These are phyloP conservation scores for Oryza longistaminata DNA, from an alignment of 176 grass and related monocot species.

Conservation along the genomic window DNA sequence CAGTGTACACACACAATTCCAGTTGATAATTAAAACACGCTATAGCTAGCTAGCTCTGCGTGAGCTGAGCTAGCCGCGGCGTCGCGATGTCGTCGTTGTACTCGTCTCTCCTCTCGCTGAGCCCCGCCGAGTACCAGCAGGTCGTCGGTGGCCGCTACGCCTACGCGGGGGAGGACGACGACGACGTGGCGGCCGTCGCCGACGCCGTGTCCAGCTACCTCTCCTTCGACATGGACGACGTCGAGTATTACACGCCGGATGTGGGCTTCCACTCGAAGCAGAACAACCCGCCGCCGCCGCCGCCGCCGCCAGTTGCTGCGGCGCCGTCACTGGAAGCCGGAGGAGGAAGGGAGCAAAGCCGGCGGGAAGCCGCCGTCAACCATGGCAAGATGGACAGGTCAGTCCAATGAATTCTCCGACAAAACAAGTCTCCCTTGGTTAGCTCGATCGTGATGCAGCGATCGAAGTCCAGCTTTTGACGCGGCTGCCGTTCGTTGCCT, in stretches of 20 bases:
- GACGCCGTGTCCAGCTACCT: constrained; percentile 28
- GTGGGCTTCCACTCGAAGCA: not conserved
- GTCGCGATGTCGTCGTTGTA: constrained; percentile 39
- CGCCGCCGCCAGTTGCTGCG: not conserved
- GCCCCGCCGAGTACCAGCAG: not conserved
- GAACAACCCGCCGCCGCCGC: not conserved
- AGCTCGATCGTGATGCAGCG: too few species aligned
- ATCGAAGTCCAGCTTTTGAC: not conserved
- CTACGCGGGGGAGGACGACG: not conserved
- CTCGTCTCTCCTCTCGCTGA: constrained; percentile 13
- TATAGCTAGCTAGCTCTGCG: too few species aligned
- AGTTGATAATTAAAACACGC: too few species aligned
- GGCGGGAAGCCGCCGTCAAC: not conserved
- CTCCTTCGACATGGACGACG: constrained; percentile 25
- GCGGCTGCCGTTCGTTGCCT: too few species aligned
- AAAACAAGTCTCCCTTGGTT: not conserved
- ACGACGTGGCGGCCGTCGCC: constrained; percentile 8
- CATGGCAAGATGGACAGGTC: constrained; percentile 13
- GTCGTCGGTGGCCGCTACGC: not conserved
- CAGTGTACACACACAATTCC: not conserved
- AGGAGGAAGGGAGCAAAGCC: not conserved
- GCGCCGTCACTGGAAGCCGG: not conserved
- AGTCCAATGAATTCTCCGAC: not conserved
- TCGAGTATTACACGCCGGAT: not conserved
- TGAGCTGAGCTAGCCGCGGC: too few species aligned